phyloP scores from a whole-genome alignment of 2,329 filamentous ascomycete species.

The Scedosporium boydii region DNA sequence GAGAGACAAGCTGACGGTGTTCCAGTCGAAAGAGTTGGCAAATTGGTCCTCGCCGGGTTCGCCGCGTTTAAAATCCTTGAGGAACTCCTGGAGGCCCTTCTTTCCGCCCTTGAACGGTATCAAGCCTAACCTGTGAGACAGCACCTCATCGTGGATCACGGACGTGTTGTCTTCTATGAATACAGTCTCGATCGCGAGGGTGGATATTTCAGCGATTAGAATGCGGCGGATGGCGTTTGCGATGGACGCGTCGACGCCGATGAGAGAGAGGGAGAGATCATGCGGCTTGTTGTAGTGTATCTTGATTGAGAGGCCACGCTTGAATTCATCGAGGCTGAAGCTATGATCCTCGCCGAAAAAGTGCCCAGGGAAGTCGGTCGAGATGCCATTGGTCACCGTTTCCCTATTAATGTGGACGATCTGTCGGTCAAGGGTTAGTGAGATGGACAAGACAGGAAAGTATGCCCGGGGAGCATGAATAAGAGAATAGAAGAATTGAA shows the following conservation, averaged over 20 bases:
- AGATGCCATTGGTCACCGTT: constrained; percentile 80
- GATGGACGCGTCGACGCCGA: constrained; percentile 84
- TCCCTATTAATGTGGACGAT: constrained; percentile 81
- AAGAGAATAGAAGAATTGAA: neutral
- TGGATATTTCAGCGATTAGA: constrained; percentile 86
- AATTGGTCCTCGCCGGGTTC: constrained; percentile 49
- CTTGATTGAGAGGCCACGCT: constrained; percentile 58
- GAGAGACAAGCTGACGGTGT: constrained; percentile 74
- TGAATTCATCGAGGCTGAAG: constrained; percentile 70
- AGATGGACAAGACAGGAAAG: neutral
- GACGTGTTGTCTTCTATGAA: constrained; percentile 96
- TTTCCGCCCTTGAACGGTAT: constrained; percentile 78
- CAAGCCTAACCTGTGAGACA: constrained; percentile 80
- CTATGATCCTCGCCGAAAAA: constrained; percentile 79
- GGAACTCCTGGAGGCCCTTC: constrained; percentile 64
- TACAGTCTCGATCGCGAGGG: constrained; percentile 86
- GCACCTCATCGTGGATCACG: constrained; percentile 94
- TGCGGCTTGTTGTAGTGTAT: constrained; percentile 76
- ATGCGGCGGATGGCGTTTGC: constrained; percentile 97
- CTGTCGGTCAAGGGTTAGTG: constrained; percentile 30
- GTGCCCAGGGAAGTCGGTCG: constrained; percentile 86
- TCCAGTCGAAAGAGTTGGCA: constrained; percentile 63
- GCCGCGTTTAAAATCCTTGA: constrained; percentile 74
- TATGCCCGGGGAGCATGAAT: neutral
- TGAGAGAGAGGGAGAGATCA: constrained; percentile 79